These are phyloP conservation scores for Boletellus ananiceps DNA, from an alignment of 768 basidiomycete species.

Conservation along the genomic window DNA sequence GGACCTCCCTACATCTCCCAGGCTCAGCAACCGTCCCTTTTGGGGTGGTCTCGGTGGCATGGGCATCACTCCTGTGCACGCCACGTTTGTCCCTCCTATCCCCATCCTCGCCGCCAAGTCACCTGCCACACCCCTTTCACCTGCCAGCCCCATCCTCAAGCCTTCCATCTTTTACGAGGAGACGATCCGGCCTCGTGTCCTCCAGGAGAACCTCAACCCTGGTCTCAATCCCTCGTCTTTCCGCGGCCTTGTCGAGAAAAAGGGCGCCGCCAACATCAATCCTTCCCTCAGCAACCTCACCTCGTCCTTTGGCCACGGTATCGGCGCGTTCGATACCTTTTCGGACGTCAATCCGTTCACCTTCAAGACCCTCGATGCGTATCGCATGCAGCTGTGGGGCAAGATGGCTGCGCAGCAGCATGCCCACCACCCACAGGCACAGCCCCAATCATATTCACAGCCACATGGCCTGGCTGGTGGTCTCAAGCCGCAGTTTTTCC, in stretches of 20 bases:
- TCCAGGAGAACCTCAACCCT: conserved; percentile 26
- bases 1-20: conserved; percentile 63
- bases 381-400: conserved; percentile 90
- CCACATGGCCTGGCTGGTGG: conserved; percentile 38
- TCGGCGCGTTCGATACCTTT: conserved; percentile 67
- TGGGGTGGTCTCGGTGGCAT: conserved; percentile 78
- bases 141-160: conserved; percentile 28
- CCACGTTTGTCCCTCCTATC: conserved; percentile 74
- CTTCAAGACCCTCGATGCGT: conserved; percentile 80
- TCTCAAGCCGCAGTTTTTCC: conserved; percentile 37
- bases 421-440: conserved; percentile 37
- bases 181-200: conserved; percentile 19
- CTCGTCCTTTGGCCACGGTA: conserved; percentile 19
- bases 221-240: conserved; percentile 18
- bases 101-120: conserved; percentile 29
- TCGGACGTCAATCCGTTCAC: conserved; percentile 80
- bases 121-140: conserved; percentile 10
- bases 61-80: conserved; percentile 81
- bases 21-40: conserved; percentile 51
- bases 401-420: conserved; percentile 77
- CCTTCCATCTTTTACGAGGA: conserved; percentile 31
- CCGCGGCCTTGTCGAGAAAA: conserved; percentile 28
- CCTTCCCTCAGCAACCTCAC: conserved; percentile 28
- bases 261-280: conserved; percentile 29
- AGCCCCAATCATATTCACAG: conserved; percentile 17